Percentiles rank a stretch among this genome's conserved stretches.
phyloP scores from a whole-genome alignment of 2,329 filamentous ascomycete genomes.

The Penicillium sp. region DNA sequence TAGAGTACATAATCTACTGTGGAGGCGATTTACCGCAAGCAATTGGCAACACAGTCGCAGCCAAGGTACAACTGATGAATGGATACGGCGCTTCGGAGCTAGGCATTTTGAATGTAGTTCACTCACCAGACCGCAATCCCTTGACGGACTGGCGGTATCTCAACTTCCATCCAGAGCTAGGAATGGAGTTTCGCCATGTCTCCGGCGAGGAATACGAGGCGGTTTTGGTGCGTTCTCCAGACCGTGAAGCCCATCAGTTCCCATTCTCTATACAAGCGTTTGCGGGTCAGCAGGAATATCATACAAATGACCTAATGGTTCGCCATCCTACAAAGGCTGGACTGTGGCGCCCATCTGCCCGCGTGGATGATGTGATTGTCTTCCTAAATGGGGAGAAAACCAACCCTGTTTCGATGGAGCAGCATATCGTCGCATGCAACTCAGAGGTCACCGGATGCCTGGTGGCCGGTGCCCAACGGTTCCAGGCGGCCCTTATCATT shows the following conservation, averaged over 20 bases:
- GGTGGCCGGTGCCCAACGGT: constrained; percentile 22
- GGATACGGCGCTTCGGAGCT: constrained; percentile 37
- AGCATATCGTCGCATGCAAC: constrained; percentile 15
- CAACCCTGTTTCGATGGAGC: constrained; percentile 23
- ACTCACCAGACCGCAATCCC: constrained; percentile 15
- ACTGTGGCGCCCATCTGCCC: constrained; percentile 19
- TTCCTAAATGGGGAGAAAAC: constrained; percentile 22
- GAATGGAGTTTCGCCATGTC: constrained; percentile 24
- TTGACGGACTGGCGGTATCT: constrained; percentile 36
- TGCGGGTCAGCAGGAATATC: constrained; percentile 30
- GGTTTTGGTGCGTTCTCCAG: constrained; percentile 26
- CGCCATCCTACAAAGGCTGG: constrained; percentile 22
- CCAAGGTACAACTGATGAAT: constrained; percentile 35
- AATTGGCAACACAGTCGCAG: constrained; percentile 35
- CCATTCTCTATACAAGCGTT: constrained; percentile 36
- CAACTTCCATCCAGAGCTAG: constrained; percentile 30
- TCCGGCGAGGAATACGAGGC: constrained; percentile 35
- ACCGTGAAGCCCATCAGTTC: constrained; percentile 22
- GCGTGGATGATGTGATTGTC: constrained; percentile 22
- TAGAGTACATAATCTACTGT: constrained; percentile 36
- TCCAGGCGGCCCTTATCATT: constrained; percentile 27
- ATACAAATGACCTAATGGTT: constrained; percentile 37
- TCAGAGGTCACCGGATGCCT: constrained; percentile 7
- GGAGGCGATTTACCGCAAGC: constrained; percentile 40
- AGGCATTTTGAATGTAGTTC: constrained; percentile 9